phyloP scores from a whole-genome alignment of 2,329 filamentous ascomycete genomes.

The Seiridium unicorne region DNA sequence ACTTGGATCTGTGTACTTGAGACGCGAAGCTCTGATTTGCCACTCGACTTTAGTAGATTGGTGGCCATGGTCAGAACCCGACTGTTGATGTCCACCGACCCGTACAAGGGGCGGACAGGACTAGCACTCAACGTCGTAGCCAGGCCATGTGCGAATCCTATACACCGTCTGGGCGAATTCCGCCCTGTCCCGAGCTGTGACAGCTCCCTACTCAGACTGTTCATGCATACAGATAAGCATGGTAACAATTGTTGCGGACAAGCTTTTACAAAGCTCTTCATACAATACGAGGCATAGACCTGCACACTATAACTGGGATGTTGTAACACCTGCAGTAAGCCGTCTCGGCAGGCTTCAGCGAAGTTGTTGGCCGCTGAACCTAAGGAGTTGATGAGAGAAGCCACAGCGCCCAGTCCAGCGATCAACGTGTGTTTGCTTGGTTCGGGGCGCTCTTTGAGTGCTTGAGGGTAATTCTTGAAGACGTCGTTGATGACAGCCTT shows the following conservation, averaged over 20 bases:
- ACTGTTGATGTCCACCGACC: conserved; percentile 93
- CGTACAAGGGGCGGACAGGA: conserved; percentile 82
- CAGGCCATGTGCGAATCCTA: conserved; percentile 89
- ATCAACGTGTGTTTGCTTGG: conserved; percentile 85
- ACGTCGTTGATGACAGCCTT: conserved; percentile 82
- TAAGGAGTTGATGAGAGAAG: conserved; percentile 74
- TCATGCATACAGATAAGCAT: conserved; percentile 94
- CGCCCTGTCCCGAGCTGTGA: conserved; percentile 71
- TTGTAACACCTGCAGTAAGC: conserved; percentile 83
- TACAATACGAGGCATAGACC: conserved; percentile 80
- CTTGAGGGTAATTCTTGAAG: conserved; percentile 91
- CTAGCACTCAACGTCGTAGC: conserved; percentile 90
- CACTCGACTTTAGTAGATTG: conserved; percentile 85
- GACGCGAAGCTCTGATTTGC: conserved; percentile 84
- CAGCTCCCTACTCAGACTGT: conserved; percentile 85
- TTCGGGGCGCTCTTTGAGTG: conserved; percentile 81
- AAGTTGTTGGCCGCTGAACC: conserved; percentile 79
- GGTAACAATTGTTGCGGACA: conserved; percentile 90
- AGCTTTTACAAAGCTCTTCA: conserved; percentile 83
- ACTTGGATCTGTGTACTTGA: conserved; percentile 96
- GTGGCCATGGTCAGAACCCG: conserved; percentile 89
- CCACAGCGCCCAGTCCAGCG: conserved; percentile 74
- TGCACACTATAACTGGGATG: conserved; percentile 97
- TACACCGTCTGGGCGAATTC: conserved; percentile 77
- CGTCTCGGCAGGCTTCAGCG: conserved; percentile 82